Evolutionary conservation across 2,329 filamentous ascomycete genomes (phyloP), one percentile per base, ranked within the genome.

Genomic region (Verticillium nonalfalfae): DNA sequence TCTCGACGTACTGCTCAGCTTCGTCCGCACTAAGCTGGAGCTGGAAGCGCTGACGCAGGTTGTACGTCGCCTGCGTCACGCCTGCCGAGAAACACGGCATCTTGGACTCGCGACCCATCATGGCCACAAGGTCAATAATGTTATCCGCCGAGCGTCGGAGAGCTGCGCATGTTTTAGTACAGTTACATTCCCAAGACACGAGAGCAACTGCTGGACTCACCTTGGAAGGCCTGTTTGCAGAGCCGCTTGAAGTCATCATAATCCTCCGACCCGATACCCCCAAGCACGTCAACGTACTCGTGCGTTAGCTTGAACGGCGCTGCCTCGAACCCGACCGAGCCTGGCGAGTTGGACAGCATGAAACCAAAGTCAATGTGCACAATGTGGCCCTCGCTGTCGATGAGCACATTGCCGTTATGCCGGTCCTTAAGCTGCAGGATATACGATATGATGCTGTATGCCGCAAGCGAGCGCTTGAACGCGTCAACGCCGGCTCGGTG

Each of bases 311-410:
- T 95, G 76, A 95, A 95, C 1, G 91, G 91, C 4, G 91, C 91
- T 14, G 91, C 91, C 75, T 95, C 91, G 68, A 95, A 95, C 2
- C 90, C 90, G 71, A 95, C 90, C 9, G 87, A 90, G 0, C 91
- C 91, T 0, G 91, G 91, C 1, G 90, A 93, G 73, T 95, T 95
- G 56, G 90, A 93, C 38, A 95, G 80, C 90, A 95, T 94, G 73
- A 95, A 95, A 60, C 91, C 91, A 73, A 95, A 95, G 74, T 95
- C 91, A 64, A 95, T 95, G 71, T 95, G 91, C 63, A 95, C 87
- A 61, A 94, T 93, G 71, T 95, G 91, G 10, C 91, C 91, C 72
- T 91, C 88, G 69, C 90, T 92, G 73, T 94, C 91, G 68, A 95
- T 90, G 63, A 95, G 82, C 14, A 95, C 89, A 70, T 95, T 95